Conservation (phyloP, 2,329 filamentous ascomycete genomes). For the Clarireedia paspali region DNA sequence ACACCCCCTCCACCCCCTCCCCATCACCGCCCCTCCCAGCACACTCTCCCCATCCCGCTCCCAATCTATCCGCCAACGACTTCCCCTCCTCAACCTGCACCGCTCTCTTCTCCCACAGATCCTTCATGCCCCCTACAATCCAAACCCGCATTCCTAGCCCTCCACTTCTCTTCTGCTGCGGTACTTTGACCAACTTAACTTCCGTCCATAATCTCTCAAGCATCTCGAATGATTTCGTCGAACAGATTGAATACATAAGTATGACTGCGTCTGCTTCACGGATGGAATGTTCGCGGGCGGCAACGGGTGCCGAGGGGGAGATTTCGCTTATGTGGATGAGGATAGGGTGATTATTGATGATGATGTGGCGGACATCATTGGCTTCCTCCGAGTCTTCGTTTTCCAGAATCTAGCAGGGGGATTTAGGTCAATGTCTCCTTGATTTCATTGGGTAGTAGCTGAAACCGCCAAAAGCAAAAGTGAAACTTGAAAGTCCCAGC, state of each 20-base stretch:
- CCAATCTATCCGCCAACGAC: background rate
- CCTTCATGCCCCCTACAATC: background rate
- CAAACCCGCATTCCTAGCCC: background rate
- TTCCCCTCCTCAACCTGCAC: background rate
- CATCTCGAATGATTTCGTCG: background rate
- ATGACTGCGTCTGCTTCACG: background rate
- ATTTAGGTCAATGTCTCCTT: no score
- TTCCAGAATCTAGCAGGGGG: no score
- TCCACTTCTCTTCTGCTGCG: background rate
- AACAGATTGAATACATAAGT: conserved; percentile 2
- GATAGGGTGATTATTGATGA: background rate
- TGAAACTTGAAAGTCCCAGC: background rate
- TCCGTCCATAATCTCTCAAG: background rate
- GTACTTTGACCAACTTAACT: background rate
- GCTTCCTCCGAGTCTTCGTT: no score
- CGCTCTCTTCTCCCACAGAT: conserved; percentile 2
- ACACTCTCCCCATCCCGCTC: background rate
- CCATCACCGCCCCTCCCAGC: background rate
- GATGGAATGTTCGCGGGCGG: background rate
- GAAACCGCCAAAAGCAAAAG: background rate
- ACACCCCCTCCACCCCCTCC: background rate
- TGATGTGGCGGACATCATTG: background rate
- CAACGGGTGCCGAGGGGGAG: background rate
- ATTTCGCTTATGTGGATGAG: background rate
- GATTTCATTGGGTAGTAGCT: no score